phyloP scores from a whole-genome alignment of 768 basidiomycete species.

The Galerina marginata region DNA sequence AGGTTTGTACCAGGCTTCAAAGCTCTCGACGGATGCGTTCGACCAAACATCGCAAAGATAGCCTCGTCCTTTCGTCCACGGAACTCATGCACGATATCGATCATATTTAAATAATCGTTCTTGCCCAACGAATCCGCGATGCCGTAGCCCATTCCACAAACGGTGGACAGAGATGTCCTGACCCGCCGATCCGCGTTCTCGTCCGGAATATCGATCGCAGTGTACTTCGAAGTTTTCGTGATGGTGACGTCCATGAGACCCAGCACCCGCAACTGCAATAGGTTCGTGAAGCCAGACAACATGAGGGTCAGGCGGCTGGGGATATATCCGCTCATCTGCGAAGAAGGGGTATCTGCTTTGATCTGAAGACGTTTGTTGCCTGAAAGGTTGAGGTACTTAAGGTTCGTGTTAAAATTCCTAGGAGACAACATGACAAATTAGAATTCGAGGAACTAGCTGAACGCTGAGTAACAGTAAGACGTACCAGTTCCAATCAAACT shows the following conservation, averaged over 20 bases:
- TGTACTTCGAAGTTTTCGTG: conserved; percentile 59
- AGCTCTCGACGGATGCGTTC: conserved; percentile 53
- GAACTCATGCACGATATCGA: conserved; percentile 93
- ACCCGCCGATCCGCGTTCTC: conserved; percentile 90
- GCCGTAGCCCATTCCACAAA: conserved; percentile 93
- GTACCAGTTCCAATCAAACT: conserved; percentile 99
- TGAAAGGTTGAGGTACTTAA: conserved; percentile 94
- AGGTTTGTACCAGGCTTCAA: conserved; percentile 54
- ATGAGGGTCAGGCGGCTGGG: conserved; percentile 29
- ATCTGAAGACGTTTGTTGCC: conserved; percentile 97
- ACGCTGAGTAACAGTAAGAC: conserved; percentile 27
- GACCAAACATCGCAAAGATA: conserved; percentile 96
- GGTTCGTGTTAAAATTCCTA: conserved; percentile 96
- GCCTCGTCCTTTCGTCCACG: conserved; percentile 78
- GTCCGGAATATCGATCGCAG: conserved; percentile 69
- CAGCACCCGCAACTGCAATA: conserved; percentile 84
- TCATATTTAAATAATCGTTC: conserved; percentile 81
- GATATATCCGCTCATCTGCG: conserved; percentile 6
- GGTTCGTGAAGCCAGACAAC: conserved; percentile 85
- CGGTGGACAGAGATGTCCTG: conserved; percentile 86
- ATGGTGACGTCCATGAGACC: conserved; percentile 99
- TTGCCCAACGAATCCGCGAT: conserved; percentile 91
- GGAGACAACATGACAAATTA: not conserved
- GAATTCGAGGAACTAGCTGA: not conserved
- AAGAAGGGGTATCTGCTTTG: conserved; percentile 62